Conservation (phyloP, 2,329 filamentous ascomycete species). For the Phyllachora maydis region DNA sequence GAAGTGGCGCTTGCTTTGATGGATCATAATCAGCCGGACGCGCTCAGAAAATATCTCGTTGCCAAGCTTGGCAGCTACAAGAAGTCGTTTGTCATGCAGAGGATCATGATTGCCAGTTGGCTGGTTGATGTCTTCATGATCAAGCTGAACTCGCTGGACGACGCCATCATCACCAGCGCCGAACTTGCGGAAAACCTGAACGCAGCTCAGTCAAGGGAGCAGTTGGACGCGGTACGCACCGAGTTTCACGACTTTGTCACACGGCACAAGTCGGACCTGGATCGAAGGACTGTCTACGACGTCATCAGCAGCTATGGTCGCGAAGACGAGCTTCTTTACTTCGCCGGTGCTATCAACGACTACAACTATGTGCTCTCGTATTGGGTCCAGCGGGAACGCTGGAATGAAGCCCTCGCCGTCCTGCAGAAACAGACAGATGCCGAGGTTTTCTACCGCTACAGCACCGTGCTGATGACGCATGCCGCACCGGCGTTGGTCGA, state of each 20-base stretch:
- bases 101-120: constrained; percentile 91
- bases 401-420: constrained; percentile 69
- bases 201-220: constrained; percentile 47
- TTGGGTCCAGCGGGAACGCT: constrained; percentile 90
- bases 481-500: constrained; percentile 75
- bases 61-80: constrained; percentile 69
- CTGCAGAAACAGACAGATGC: constrained; percentile 84
- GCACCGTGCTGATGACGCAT: constrained; percentile 88
- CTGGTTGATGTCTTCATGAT: constrained; percentile 93
- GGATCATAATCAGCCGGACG: constrained; percentile 76
- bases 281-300: constrained; percentile 84
- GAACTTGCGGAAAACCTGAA: constrained; percentile 57
- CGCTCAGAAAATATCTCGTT: constrained; percentile 70
- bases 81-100: constrained; percentile 73
- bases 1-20: constrained; percentile 85
- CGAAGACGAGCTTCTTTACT: constrained; percentile 81
- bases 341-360: constrained; percentile 73
- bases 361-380: constrained; percentile 91
- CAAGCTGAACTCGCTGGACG: constrained; percentile 84
- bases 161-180: constrained; percentile 77
- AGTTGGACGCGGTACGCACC: constrained; percentile 47
- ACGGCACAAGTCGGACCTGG: constrained; percentile 71
- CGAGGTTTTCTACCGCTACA: constrained; percentile 91
- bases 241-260: constrained; percentile 81
- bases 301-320: constrained; percentile 89